A percentile compares a stretch with the other conserved stretches of the same genome.
phyloP scores from a whole-genome alignment of 208 protist genomes.

The Leishmania amazonensis region DNA sequence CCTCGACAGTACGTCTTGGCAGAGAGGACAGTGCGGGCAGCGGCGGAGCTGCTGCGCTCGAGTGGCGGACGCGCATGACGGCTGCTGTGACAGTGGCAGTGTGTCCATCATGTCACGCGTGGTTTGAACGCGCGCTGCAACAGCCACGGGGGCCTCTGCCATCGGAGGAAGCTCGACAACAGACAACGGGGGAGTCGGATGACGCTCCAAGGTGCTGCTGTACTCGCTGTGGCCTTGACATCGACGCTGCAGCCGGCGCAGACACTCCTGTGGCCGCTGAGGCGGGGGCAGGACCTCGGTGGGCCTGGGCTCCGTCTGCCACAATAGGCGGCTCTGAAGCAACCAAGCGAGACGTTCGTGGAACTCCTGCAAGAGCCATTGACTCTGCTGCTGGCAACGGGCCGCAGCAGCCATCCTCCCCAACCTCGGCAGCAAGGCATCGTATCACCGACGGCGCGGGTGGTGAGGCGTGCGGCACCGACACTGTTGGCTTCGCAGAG shows the following conservation, averaged over 20 bases:
- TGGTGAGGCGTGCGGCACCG: slow-evolving; percentile 26
- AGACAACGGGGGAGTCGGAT: no score
- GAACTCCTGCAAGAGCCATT: neutral
- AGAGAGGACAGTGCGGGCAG: neutral
- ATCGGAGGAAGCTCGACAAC: neutral
- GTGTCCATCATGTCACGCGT: slow-evolving; percentile 18
- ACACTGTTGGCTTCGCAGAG: slow-evolving; percentile 34
- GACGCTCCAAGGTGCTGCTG: neutral
- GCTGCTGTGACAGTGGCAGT: slow-evolving; percentile 14
- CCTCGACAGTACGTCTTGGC: neutral
- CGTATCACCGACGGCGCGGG: neutral
- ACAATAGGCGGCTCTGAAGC: neutral
- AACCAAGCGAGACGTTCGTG: no score
- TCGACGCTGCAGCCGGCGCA: neutral
- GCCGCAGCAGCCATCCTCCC: neutral
- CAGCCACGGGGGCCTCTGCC: neutral
- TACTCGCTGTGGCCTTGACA: slow-evolving; percentile 13
- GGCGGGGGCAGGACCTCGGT: slow-evolving; percentile 1
- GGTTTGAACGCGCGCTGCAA: slow-evolving; percentile 11
- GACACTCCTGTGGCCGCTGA: neutral
- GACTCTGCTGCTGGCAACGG: neutral
- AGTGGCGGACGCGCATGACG: slow-evolving; percentile 23
- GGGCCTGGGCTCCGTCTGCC: slow-evolving; percentile 2
- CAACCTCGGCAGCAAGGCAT: neutral
- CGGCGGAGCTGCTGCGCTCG: neutral